These are phyloP conservation scores for Penicillium macrosclerotiorum DNA, from an alignment of 495 filamentous ascomycete genomes.

Conservation along the genomic window DNA sequence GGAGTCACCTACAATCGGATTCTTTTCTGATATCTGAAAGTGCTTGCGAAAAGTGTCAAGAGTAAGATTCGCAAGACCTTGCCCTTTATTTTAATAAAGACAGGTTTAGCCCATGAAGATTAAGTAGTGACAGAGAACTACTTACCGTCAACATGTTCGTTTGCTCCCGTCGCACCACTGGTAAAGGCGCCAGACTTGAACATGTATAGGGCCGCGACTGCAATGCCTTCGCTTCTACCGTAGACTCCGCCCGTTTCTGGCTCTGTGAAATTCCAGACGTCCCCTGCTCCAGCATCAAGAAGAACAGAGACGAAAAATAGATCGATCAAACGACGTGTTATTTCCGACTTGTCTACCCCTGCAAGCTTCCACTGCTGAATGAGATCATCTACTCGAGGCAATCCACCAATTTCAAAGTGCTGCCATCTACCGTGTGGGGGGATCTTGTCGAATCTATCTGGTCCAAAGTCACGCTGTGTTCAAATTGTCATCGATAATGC, in stretches of 20 bases:
- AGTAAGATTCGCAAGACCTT: neutral
- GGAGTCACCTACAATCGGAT: conserved; percentile 51
- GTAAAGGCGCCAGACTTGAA: conserved; percentile 52
- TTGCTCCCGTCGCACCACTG: conserved; percentile 1
- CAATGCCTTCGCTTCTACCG: conserved; percentile 57
- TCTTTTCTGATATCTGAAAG: conserved; percentile 46
- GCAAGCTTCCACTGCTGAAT: conserved; percentile 60
- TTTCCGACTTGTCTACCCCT: conserved; percentile 64
- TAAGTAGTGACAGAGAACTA: neutral
- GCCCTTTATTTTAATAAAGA: too few relatives aligned
- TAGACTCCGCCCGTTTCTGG: conserved; percentile 46
- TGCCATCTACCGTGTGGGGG: conserved; percentile 87
- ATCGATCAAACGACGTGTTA: conserved; percentile 74
- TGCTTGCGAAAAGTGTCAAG: conserved; percentile 9
- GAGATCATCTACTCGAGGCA: conserved; percentile 71
- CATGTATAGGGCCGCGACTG: conserved; percentile 59
- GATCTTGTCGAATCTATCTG: conserved; percentile 45
- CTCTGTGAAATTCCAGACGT: conserved; percentile 62
- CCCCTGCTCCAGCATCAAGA: conserved; percentile 83
- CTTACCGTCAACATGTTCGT: conserved; percentile 30
- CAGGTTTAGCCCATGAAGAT: too few relatives aligned
- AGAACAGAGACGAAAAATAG: conserved; percentile 89
- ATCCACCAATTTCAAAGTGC: conserved; percentile 83
- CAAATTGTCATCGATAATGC: neutral
- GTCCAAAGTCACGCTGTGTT: conserved; percentile 50